These are phyloP conservation scores for Logfia minima DNA, from an alignment of 129 eudicot species.

Conservation along the genomic window DNA sequence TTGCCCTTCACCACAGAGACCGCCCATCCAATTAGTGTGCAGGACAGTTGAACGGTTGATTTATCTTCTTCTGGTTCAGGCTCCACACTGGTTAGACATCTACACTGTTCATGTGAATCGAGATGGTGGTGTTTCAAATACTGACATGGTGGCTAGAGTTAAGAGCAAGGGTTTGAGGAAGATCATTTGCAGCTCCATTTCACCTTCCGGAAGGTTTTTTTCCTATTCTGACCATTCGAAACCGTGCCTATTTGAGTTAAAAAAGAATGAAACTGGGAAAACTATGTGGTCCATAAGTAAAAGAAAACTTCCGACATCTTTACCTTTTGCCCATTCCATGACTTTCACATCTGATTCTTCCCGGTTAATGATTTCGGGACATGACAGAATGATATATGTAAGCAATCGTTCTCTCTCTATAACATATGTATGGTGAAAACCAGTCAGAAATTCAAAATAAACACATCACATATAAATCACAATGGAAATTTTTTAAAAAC, in stretches of 20 bases:
- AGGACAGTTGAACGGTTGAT: conserved; percentile 46
- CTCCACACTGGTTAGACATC: conserved; percentile 56
- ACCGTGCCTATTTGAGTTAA: conserved; percentile 63
- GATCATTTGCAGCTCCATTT: conserved; percentile 77
- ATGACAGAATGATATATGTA: conserved; percentile 85
- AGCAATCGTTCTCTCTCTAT: conserved; percentile 22
- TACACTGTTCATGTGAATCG: conserved; percentile 43
- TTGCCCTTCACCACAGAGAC: conserved; percentile 94
- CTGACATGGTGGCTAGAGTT: conserved; percentile 62
- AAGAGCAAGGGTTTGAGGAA: conserved; percentile 63
- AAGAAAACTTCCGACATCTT: conserved; percentile 56
- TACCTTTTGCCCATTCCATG: conserved; percentile 87
- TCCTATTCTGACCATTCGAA: conserved; percentile 68
- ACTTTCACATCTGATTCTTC: conserved; percentile 74
- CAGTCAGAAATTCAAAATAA: neutral
- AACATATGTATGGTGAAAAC: neutral
- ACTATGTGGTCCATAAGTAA: conserved; percentile 58
- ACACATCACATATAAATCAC: conserved; percentile 1
- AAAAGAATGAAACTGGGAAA: conserved; percentile 40
- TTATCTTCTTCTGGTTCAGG: conserved; percentile 80
- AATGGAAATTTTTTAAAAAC: neutral
- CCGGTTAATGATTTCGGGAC: conserved; percentile 74
- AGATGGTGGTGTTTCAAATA: conserved; percentile 48
- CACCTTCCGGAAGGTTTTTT: conserved; percentile 61
- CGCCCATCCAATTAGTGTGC: conserved; percentile 58